phyloP scores from a whole-genome alignment of 2,329 filamentous ascomycete genomes.

The Sporothrix mexicana region DNA sequence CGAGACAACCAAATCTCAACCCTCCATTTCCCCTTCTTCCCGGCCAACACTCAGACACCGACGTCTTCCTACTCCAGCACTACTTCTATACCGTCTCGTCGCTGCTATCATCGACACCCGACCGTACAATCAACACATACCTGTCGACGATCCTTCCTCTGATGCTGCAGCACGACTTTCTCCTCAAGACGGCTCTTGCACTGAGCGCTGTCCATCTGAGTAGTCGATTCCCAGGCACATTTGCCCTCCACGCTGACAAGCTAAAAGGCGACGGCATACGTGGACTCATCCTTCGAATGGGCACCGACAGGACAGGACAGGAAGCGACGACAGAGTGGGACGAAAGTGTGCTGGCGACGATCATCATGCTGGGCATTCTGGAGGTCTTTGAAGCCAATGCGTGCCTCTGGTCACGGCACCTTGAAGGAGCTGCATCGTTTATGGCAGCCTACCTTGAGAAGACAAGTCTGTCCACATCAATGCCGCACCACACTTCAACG shows the following conservation, averaged over 20 bases:
- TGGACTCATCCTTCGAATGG: conserved; percentile 10
- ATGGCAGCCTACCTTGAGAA: neutral
- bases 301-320: neutral
- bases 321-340: neutral
- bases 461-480: neutral
- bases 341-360: conserved; percentile 15
- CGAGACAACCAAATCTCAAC: no score
- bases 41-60: neutral
- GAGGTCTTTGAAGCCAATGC: conserved; percentile 29
- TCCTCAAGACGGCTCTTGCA: conserved; percentile 62
- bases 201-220: conserved; percentile 58
- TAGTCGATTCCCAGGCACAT: neutral
- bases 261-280: conserved; percentile 24
- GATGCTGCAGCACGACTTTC: conserved; percentile 33
- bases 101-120: conserved; percentile 25
- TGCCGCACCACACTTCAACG: neutral
- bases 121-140: conserved; percentile 29
- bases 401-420: conserved; percentile 22
- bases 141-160: conserved; percentile 49
- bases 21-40: conserved; percentile 13
- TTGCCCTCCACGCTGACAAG: neutral
- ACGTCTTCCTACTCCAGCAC: conserved; percentile 31
- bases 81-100: conserved; percentile 30
- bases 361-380: conserved; percentile 19
- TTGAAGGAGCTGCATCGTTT: neutral